These are phyloP conservation scores for Crithidia mellificae DNA, from an alignment of 208 protist species.

Conservation along the genomic window DNA sequence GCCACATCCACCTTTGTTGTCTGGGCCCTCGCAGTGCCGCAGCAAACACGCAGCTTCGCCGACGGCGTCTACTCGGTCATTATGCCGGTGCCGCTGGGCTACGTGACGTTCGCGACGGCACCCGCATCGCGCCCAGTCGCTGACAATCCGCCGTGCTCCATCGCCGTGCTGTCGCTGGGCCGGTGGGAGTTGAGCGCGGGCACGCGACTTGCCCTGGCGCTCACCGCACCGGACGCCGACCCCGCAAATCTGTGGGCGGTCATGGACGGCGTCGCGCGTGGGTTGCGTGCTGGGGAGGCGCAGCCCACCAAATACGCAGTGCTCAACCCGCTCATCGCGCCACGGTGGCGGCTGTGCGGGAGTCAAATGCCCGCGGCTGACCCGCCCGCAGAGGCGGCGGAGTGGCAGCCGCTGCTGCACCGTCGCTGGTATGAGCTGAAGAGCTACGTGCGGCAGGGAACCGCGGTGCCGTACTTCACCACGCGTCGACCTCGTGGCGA, in stretches of 20 bases:
- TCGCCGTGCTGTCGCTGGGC: slow-evolving; percentile 11
- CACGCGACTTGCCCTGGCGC: slow-evolving; percentile 25
- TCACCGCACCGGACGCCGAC: slow-evolving; percentile 2
- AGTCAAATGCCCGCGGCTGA: slow-evolving; percentile 1
- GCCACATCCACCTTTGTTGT: slow-evolving; percentile 9
- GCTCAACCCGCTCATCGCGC: no score
- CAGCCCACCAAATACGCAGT: no score
- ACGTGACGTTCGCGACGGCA: background rate
- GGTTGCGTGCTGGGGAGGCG: no score
- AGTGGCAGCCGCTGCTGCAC: slow-evolving; percentile 59
- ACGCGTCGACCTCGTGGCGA: no score
- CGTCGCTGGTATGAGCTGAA: slow-evolving; percentile 75
- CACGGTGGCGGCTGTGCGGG: slow-evolving; percentile 15
- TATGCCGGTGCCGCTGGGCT: slow-evolving; percentile 26
- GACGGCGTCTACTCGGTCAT: slow-evolving; percentile 29
- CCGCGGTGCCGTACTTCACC: slow-evolving; percentile 22
- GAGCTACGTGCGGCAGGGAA: slow-evolving; percentile 50
- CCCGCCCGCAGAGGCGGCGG: slow-evolving; percentile 15
- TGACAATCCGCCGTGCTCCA: background rate
- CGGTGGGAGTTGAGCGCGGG: slow-evolving; percentile 39
- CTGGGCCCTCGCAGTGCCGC: slow-evolving; percentile 31
- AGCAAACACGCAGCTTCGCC: slow-evolving; percentile 22
- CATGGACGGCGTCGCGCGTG: no score
- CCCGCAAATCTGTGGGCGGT: background rate
- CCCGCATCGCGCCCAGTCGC: background rate